These are phyloP conservation scores for Kalaharituber pfeilii DNA, from an alignment of 2,329 filamentous ascomycete species.

Conservation along the genomic window DNA sequence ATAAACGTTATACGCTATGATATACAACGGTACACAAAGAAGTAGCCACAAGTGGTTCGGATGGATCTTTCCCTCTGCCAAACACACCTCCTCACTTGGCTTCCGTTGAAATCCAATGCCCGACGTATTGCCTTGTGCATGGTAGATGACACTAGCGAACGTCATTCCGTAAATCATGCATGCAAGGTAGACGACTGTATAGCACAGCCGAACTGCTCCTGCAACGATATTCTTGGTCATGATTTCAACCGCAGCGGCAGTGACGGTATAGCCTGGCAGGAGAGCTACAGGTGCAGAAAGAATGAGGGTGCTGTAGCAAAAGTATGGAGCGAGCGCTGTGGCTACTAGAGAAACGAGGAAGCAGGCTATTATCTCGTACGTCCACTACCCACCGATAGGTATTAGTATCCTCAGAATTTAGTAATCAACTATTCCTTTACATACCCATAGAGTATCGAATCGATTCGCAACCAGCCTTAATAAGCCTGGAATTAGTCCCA, in stretches of 20 bases:
- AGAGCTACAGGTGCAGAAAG: neutral
- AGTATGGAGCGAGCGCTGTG: neutral
- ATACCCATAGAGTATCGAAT: neutral
- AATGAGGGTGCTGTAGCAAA: neutral
- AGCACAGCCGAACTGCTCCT: neutral
- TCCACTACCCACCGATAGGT: no score
- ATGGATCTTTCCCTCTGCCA: slow-evolving; percentile 1
- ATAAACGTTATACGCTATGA: slow-evolving; percentile 9
- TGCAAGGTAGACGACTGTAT: neutral
- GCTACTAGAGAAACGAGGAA: neutral
- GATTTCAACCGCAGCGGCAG: neutral
- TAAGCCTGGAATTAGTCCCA: neutral
- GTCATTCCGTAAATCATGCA: neutral
- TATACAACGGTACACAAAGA: slow-evolving; percentile 9
- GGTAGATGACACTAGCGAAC: neutral
- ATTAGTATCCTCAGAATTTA: no score
- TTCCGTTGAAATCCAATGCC: slow-evolving; percentile 5
- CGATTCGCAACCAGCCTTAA: neutral
- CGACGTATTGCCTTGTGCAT: neutral
- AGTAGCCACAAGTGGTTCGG: slow-evolving; percentile 10
- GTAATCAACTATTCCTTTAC: neutral
- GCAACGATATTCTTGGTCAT: neutral
- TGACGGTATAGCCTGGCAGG: neutral
- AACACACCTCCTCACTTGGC: neutral
- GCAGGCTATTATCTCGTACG: neutral